Conservation (phyloP, 139 green algal genomes). For the Deuterostichococcus epilithicus region DNA sequence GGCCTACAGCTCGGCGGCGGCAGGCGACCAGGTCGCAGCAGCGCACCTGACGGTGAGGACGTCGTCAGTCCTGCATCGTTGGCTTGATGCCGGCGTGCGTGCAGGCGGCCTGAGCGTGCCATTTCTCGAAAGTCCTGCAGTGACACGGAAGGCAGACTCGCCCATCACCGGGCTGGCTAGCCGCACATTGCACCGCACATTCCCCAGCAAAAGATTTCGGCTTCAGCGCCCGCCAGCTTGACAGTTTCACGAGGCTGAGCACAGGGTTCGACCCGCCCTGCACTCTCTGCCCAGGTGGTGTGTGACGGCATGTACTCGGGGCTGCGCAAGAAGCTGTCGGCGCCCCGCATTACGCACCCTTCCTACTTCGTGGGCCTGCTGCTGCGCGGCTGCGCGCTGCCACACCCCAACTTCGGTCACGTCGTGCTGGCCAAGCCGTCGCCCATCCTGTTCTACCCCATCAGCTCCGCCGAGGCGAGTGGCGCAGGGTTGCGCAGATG, state of each 20-base stretch:
- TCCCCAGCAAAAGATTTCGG: too few relatives aligned
- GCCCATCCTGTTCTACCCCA: constrained; percentile 98
- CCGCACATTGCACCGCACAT: too few relatives aligned
- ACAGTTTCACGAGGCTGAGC: too few relatives aligned
- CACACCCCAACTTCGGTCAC: constrained; percentile 86
- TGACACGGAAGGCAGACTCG: too few relatives aligned
- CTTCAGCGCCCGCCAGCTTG: constrained; percentile 11
- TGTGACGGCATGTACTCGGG: constrained; percentile 98
- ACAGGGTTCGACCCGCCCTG: neutral
- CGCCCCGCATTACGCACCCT: constrained; percentile 64
- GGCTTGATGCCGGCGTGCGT: too few relatives aligned
- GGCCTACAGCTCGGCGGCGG: constrained; percentile 54
- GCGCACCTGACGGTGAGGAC: constrained; percentile 71
- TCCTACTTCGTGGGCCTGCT: constrained; percentile 94
- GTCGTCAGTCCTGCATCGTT: too few relatives aligned
- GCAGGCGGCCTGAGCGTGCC: too few relatives aligned
- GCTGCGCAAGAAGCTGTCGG: constrained; percentile 71
- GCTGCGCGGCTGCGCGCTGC: constrained; percentile 66
- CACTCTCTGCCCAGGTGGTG: constrained; percentile 50
- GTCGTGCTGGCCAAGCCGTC: constrained; percentile 92
- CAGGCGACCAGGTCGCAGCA: constrained; percentile 30
- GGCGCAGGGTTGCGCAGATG: too few relatives aligned
- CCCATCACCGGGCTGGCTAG: too few relatives aligned
- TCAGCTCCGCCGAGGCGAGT: constrained; percentile 76
- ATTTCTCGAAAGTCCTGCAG: too few relatives aligned